Conservation (phyloP, 768 basidiomycete species). For the Trametes cinnabarina region DNA sequence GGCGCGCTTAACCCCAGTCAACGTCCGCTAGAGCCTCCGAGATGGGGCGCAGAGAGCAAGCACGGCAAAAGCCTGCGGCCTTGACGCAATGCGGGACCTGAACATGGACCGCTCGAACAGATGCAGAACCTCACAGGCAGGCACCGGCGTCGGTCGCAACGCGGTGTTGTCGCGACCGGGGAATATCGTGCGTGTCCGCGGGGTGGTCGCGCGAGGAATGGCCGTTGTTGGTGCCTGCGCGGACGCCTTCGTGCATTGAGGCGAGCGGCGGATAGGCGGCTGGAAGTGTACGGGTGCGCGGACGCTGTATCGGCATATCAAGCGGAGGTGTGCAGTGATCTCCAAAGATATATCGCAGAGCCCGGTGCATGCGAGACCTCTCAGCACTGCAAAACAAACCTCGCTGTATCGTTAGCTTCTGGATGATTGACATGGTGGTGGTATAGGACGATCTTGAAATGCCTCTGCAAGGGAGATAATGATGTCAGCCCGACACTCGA, state of each 20-base stretch:
- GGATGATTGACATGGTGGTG: no score
- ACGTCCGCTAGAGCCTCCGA: conserved; percentile 2
- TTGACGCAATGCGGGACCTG: neutral
- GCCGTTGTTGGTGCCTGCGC: neutral
- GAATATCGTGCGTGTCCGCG: neutral
- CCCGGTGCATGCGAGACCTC: neutral
- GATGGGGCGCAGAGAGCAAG: neutral
- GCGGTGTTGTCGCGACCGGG: neutral
- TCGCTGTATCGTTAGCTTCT: no score
- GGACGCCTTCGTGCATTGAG: neutral
- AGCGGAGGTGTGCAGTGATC: neutral
- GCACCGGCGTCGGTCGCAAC: conserved; percentile 6
- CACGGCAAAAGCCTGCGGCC: neutral
- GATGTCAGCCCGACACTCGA: no score
- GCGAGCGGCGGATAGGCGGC: neutral
- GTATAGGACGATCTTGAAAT: no score
- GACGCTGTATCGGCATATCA: neutral
- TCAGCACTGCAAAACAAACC: no score
- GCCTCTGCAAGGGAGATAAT: no score
- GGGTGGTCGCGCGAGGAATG: neutral
- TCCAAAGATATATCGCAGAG: neutral
- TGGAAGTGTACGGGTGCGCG: neutral
- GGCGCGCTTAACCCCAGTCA: neutral
- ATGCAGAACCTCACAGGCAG: neutral
- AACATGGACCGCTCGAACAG: neutral